Conservation (phyloP, 1,139 yeast genomes). For the Magnusiomyces ingens region DNA sequence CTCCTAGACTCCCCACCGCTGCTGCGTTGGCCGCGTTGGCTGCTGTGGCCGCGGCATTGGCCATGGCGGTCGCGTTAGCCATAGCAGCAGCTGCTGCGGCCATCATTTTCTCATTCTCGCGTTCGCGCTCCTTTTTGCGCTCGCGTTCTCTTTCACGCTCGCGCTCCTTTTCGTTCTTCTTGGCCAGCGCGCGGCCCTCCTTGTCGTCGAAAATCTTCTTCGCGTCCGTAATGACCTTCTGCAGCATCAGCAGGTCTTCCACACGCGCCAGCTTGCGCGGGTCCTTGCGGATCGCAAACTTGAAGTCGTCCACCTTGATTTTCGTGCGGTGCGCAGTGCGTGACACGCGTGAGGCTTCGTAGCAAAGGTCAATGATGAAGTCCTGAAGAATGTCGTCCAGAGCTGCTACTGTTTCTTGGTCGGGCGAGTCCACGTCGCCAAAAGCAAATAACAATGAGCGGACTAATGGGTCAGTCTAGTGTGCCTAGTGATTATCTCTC, state of each 20-base stretch:
- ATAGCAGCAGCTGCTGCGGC: neutral
- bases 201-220: slow-evolving; percentile 73
- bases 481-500: neutral
- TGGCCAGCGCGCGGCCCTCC: slow-evolving; percentile 42
- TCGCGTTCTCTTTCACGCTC: slow-evolving; percentile 3
- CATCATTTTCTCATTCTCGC: neutral
- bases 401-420: slow-evolving; percentile 68
- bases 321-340: slow-evolving; percentile 55
- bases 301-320: slow-evolving; percentile 81
- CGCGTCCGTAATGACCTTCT: slow-evolving; percentile 70
- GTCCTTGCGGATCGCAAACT: slow-evolving; percentile 76
- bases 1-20: neutral
- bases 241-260: slow-evolving; percentile 68
- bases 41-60: no score
- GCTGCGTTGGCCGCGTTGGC: no score
- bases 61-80: no score
- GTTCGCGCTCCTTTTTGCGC: slow-evolving; percentile 1
- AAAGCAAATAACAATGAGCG: slow-evolving; percentile 73
- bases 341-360: slow-evolving; percentile 50
- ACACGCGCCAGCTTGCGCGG: slow-evolving; percentile 79
- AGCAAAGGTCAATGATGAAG: slow-evolving; percentile 64
- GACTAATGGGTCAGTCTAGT: slow-evolving; percentile 30
- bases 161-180: slow-evolving; percentile 25
- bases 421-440: slow-evolving; percentile 79
- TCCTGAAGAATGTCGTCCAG: slow-evolving; percentile 80